Evolutionary conservation across 2,329 filamentous ascomycete species (phyloP).

Genomic region (Scytalidium sp.): DNA sequence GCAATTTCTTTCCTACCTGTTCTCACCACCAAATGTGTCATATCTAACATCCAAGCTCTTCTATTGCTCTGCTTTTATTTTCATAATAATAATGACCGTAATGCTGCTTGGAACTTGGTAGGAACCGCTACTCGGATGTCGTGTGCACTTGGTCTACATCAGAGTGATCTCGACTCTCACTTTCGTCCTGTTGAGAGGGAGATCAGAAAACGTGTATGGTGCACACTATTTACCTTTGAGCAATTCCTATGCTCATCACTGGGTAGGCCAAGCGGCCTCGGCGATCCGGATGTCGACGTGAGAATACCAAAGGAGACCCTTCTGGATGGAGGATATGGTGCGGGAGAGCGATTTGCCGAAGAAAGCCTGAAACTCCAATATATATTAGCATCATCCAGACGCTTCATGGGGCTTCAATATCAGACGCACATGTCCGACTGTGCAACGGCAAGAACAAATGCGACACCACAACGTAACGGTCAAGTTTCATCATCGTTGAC

Average conservation of each 20-base stretch:
- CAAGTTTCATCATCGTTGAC: constrained; percentile 22
- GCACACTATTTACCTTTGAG: constrained; percentile 30
- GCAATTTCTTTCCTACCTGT: no score
- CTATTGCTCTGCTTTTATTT: constrained; percentile 31
- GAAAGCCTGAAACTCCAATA: background rate
- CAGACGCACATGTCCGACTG: no score
- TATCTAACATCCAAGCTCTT: constrained; percentile 30
- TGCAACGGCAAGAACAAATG: no score
- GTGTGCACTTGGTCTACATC: constrained; percentile 31
- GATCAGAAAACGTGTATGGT: constrained; percentile 30
- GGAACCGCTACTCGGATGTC: constrained; percentile 30
- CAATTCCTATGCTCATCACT: constrained; percentile 29
- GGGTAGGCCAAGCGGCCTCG: constrained; percentile 28
- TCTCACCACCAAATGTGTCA: no score
- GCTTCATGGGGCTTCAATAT: constrained; percentile 20
- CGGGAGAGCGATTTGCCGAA: constrained; percentile 19
- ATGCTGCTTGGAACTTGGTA: constrained; percentile 33
- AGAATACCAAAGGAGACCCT: constrained; percentile 21
- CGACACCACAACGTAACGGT: no score
- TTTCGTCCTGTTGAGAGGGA: constrained; percentile 33
- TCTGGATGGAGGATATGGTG: constrained; percentile 21
- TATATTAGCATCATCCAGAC: background rate
- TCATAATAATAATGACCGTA: constrained; percentile 37
- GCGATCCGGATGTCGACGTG: constrained; percentile 27
- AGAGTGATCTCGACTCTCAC: constrained; percentile 25